Evolutionary conservation across 2,329 filamentous ascomycete genomes (phyloP).

Genomic region (Pyricularia pennisetigena): DNA sequence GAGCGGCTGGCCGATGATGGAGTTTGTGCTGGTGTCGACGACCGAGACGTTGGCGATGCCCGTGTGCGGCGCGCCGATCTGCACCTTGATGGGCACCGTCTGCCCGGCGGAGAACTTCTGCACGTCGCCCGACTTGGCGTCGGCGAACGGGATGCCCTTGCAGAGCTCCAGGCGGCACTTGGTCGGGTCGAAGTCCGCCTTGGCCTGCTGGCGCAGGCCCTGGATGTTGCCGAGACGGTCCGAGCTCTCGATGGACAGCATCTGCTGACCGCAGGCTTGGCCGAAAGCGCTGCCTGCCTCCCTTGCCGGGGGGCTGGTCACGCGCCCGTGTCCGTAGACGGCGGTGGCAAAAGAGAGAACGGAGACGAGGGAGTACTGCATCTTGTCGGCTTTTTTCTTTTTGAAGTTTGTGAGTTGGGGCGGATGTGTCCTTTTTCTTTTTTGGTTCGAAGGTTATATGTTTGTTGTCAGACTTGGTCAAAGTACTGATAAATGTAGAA

Average conservation of each 20-base stretch:
- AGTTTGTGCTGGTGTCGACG: constrained; percentile 36
- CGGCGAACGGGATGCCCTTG: constrained; percentile 47
- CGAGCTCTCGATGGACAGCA: constrained; percentile 38
- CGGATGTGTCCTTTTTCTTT: no score
- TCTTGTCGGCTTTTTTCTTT: constrained; percentile 3
- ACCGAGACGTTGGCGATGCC: constrained; percentile 46
- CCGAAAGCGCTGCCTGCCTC: constrained; percentile 39
- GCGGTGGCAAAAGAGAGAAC: constrained; percentile 25
- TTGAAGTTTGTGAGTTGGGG: neutral
- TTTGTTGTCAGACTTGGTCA: no score
- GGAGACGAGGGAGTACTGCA: constrained; percentile 11
- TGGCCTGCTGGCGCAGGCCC: constrained; percentile 38
- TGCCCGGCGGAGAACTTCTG: constrained; percentile 40
- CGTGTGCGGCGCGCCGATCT: constrained; percentile 41
- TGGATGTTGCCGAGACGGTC: constrained; percentile 50
- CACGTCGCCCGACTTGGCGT: constrained; percentile 35
- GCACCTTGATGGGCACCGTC: constrained; percentile 29
- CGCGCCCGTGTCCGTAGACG: constrained; percentile 42
- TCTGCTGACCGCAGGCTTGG: constrained; percentile 42
- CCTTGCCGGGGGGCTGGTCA: constrained; percentile 35
- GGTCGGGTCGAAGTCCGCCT: constrained; percentile 36
- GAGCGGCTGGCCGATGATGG: constrained; percentile 35
- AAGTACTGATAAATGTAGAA: neutral
- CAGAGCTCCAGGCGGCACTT: constrained; percentile 43
- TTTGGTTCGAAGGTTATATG: no score